Conservation (phyloP, 768 basidiomycete species). For the Multifurca ochricompacta region DNA sequence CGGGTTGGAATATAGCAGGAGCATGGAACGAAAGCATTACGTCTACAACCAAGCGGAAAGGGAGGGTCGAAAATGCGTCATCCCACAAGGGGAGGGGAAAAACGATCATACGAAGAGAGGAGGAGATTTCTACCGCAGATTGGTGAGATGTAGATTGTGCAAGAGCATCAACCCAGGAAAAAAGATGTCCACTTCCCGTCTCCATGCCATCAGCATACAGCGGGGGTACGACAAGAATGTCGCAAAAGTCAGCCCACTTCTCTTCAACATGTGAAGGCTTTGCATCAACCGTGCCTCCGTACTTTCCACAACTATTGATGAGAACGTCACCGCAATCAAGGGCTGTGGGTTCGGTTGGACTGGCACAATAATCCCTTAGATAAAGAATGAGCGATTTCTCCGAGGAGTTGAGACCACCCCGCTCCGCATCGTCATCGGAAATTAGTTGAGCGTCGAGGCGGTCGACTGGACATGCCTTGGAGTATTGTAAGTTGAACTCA, state of each 20-base stretch:
- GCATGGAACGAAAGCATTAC: conserved; percentile 7
- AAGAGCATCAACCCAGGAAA: conserved; percentile 12
- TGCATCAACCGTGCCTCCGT: conserved; percentile 8
- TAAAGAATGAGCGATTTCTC: conserved; percentile 11
- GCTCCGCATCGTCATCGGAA: conserved; percentile 14
- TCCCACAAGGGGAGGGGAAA: conserved; percentile 15
- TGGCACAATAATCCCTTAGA: conserved; percentile 8
- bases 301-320: conserved; percentile 4
- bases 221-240: conserved; percentile 1
- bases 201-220: conserved; percentile 6
- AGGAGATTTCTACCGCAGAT: conserved; percentile 4
- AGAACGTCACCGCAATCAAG: conserved; percentile 15
- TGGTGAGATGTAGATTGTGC: neutral
- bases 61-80: conserved; percentile 20
- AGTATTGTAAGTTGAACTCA: conserved; percentile 15
- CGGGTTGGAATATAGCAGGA: conserved; percentile 31
- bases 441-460: neutral
- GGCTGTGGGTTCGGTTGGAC: conserved; percentile 9
- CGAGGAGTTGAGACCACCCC: neutral
- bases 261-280: conserved; percentile 2
- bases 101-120: conserved; percentile 12
- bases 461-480: conserved; percentile 1
- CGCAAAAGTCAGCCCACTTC: conserved; percentile 5
- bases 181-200: conserved; percentile 5
- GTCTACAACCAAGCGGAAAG: conserved; percentile 26